Base-by-base conservation (phyloP, 2,329 filamentous ascomycete genomes). In the Clarireedia paspali region DNA sequence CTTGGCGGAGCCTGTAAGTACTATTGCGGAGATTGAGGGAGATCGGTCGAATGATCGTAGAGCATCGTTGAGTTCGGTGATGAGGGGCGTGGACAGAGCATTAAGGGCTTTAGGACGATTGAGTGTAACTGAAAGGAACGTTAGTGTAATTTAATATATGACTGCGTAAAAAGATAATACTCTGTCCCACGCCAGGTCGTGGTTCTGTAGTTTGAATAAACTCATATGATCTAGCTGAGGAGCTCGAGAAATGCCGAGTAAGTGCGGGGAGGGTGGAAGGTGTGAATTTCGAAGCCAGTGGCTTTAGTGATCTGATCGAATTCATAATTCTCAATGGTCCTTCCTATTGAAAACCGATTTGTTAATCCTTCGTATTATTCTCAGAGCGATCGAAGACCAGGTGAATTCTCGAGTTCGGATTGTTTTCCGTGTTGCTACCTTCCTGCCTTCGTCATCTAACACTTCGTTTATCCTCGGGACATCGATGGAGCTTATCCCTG, bases 51-150 rank as follows among this genome's bases (percentile, higher is more conserved):
- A 84, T 57, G 81, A 77, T 60, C 74, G 74, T 54, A 96, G 81
- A 36, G 89, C 89, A 63, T 85, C 75, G 73, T 95, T 95, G 63
- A 99, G 82, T 75, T 99, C 94, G 64, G 76, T 78, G 71, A 99
- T 96, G 50, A 99, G 84, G 9, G 92, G 90, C 6, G 89, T 94
- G 74, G 82, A 92, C 62, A 99, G 83, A 47, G 94, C 94, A 72
- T 99, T 99, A 68, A 96, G 84, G 46, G 92, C 91, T 78, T 95
- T 96, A 60, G 94, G 94, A 46, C 94, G 88, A 79, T 95, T 90
- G 62, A 99, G 78, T 14, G 91, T 94, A 68, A 97, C 92, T 96
- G 39, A 42, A 10, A 7, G 23, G 5, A 23, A 64, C 26, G 30
- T 50, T 5, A 39, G 47, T 44, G 49, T 54, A 52, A 47, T 51